Conservation (phyloP, 2,329 filamentous ascomycete species). For the Rhytidhysteron rufulum region DNA sequence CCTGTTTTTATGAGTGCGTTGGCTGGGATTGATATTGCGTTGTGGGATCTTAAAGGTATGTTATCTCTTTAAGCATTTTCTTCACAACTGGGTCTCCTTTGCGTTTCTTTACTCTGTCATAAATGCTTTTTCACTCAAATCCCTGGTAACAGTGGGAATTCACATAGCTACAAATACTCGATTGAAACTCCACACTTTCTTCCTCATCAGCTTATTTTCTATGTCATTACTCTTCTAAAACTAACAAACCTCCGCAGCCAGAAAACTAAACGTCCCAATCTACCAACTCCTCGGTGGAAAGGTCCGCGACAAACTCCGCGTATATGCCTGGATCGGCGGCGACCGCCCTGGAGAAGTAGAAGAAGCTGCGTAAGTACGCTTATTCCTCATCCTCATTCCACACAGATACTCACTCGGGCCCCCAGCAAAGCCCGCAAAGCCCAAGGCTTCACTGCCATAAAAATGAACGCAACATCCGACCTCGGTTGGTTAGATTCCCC, state of each 20-base stretch:
- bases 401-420: not conserved
- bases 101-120: not conserved
- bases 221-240: too few species aligned
- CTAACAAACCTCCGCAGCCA: conserved; percentile 39
- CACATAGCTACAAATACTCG: too few species aligned
- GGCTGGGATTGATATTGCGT: conserved; percentile 72
- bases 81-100: not conserved
- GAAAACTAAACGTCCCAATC: conserved; percentile 62
- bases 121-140: too few species aligned
- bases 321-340: conserved; percentile 77
- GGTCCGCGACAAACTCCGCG: conserved; percentile 64
- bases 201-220: too few species aligned
- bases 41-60: conserved; percentile 71
- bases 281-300: conserved; percentile 73
- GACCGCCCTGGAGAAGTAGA: conserved; percentile 67
- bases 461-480: conserved; percentile 79
- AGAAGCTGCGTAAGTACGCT: conserved; percentile 51
- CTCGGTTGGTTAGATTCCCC: conserved; percentile 74
- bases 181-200: too few species aligned
- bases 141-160: too few species aligned
- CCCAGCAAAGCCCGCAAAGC: conserved; percentile 51
- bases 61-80: conserved; percentile 23
- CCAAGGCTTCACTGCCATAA: conserved; percentile 64
- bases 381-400: too few species aligned
- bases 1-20: conserved; percentile 78